These are phyloP conservation scores for Aspergillus calidoustus DNA, from an alignment of 2,329 filamentous ascomycete genomes.

Conservation along the genomic window DNA sequence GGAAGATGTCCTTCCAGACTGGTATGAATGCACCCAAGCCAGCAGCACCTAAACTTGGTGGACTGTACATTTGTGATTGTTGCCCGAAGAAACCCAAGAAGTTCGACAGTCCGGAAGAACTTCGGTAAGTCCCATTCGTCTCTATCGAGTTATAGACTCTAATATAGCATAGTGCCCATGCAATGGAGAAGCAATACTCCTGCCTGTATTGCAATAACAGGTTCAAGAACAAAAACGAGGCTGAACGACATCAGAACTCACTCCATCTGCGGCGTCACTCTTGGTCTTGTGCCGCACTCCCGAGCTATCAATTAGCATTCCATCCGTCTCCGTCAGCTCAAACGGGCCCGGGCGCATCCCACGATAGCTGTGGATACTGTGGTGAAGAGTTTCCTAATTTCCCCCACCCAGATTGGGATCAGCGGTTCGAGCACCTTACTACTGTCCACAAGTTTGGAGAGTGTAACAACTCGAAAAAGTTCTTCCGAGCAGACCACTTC, in stretches of 20 bases:
- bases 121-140: constrained; percentile 67
- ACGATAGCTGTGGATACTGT: constrained; percentile 91
- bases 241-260: constrained; percentile 93
- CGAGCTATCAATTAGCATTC: constrained; percentile 78
- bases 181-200: constrained; percentile 94
- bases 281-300: constrained; percentile 91
- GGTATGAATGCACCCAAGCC: constrained; percentile 39
- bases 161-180: constrained; percentile 68
- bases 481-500: constrained; percentile 97
- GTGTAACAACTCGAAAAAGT: constrained; percentile 98
- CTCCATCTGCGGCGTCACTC: constrained; percentile 90
- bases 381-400: constrained; percentile 83
- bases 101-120: constrained; percentile 81
- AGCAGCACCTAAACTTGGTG: constrained; percentile 55
- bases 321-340: constrained; percentile 70
- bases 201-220: constrained; percentile 91
- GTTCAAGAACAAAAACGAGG: constrained; percentile 99
- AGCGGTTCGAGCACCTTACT: constrained; percentile 82
- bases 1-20: constrained; percentile 54
- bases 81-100: constrained; percentile 98
- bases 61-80: constrained; percentile 81
- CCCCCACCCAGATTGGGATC: constrained; percentile 83
- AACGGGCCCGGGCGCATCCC: constrained; percentile 40
- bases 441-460: constrained; percentile 95
- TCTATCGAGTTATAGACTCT: neutral